Conservation (phyloP, 2,329 filamentous ascomycete genomes). For the Curvularia hawaiiensis region DNA sequence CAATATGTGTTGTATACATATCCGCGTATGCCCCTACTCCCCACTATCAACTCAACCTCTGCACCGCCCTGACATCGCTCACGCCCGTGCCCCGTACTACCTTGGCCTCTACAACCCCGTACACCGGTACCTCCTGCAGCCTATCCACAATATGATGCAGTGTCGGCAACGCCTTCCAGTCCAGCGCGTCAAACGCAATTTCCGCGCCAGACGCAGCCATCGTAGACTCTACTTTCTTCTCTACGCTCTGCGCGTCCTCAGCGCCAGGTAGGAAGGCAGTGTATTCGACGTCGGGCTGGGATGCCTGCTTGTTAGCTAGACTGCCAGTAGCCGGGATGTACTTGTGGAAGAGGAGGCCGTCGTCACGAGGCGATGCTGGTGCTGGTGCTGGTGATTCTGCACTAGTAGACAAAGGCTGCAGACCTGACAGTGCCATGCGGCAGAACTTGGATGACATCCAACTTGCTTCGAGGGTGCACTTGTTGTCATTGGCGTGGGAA, state of each 20-base stretch:
- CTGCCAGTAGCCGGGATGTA: conserved; percentile 62
- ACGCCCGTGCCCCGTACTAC: conserved; percentile 62
- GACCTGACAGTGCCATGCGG: conserved; percentile 33
- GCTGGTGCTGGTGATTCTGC: not conserved
- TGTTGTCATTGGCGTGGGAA: conserved; percentile 41
- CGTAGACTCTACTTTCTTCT: conserved; percentile 44
- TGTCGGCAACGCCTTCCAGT: conserved; percentile 63
- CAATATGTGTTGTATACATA: not conserved
- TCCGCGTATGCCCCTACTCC: too few relatives aligned
- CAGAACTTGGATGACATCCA: conserved; percentile 47
- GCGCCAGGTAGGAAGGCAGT: conserved; percentile 49
- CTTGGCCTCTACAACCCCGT: conserved; percentile 61
- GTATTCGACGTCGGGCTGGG: conserved; percentile 61
- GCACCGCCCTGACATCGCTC: conserved; percentile 51
- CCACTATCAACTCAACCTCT: conserved; percentile 4
- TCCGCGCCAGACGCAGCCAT: conserved; percentile 50
- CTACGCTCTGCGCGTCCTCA: conserved; percentile 38
- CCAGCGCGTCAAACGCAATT: conserved; percentile 55
- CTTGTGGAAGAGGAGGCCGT: conserved; percentile 60
- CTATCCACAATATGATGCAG: conserved; percentile 62
- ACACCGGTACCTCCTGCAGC: conserved; percentile 62
- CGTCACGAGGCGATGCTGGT: conserved; percentile 38
- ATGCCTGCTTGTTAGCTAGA: conserved; percentile 46
- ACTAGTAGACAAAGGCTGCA: conserved; percentile 18
- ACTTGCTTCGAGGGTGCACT: conserved; percentile 48